phyloP scores from a whole-genome alignment of 139 green algal species.

The Chlamydomonas schloesseri region DNA sequence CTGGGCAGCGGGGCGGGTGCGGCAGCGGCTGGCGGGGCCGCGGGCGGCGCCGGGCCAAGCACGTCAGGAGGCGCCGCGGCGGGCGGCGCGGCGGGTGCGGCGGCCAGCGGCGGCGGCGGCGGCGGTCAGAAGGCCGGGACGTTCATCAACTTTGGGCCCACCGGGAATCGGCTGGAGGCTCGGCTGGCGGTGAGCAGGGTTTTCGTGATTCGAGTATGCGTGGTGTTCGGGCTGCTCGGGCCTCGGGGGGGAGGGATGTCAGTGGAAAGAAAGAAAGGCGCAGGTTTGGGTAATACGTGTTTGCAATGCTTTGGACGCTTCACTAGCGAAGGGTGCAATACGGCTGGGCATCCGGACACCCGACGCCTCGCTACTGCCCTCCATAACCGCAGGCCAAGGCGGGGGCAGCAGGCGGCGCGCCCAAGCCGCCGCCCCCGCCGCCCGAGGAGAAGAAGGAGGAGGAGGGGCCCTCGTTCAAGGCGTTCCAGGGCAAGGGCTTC shows the following conservation, averaged over 20 bases:
- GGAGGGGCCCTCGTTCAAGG: conserved; percentile 63
- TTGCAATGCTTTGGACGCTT: no score
- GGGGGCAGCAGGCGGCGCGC: background rate
- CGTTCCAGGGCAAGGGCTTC: conserved; percentile 72
- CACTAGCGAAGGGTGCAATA: no score
- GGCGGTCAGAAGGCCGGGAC: conserved; percentile 67
- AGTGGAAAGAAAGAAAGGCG: background rate
- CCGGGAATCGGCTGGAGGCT: conserved; percentile 76
- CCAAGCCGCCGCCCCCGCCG: conserved; percentile 29
- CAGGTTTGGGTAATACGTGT: no score
- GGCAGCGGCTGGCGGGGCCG: conserved; percentile 14
- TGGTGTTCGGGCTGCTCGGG: no score
- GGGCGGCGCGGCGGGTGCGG: background rate
- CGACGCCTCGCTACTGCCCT: no score
- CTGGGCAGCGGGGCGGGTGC: conserved; percentile 5
- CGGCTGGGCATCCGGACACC: no score
- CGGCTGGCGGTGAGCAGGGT: conserved; percentile 61
- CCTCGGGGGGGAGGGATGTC: conserved; percentile 37
- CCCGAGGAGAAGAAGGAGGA: conserved; percentile 59
- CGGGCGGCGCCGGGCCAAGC: background rate
- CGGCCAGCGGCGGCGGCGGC: conserved; percentile 20
- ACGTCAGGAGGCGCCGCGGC: background rate
- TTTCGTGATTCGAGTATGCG: no score
- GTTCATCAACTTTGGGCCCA: conserved; percentile 65
- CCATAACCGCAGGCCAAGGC: conserved; percentile 50